phyloP scores from a whole-genome alignment of 2,329 filamentous ascomycete genomes.

The Raffaelea arxii region DNA sequence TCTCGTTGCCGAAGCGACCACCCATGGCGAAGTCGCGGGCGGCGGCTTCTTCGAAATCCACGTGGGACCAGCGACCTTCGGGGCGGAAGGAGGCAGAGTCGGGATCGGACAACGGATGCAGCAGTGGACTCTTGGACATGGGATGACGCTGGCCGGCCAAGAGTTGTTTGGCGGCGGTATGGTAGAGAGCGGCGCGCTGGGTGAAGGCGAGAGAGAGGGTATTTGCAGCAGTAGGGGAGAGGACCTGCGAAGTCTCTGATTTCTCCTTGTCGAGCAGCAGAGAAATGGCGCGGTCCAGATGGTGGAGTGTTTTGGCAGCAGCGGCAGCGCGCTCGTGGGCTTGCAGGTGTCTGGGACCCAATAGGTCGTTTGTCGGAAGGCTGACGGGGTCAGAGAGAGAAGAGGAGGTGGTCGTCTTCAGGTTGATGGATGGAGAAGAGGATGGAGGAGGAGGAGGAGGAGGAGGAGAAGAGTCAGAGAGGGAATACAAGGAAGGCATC shows the following conservation, averaged over 20 bases:
- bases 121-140: not conserved
- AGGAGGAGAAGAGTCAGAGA: conserved; percentile 30
- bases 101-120: not conserved
- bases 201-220: conserved; percentile 63
- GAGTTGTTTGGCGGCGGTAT: conserved; percentile 42
- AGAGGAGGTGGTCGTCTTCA: no score
- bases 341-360: no score
- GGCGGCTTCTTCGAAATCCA: conserved; percentile 53
- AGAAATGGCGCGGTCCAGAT: conserved; percentile 43
- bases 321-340: conserved; percentile 43
- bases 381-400: no score
- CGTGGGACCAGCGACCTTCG: conserved; percentile 39
- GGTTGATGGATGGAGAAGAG: no score
- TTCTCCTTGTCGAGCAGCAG: no score
- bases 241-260: conserved; percentile 17
- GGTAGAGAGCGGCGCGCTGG: conserved; percentile 58
- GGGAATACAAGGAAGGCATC: not conserved
- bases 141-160: not conserved
- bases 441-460: no score
- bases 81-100: not conserved
- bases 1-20: conserved; percentile 54
- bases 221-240: conserved; percentile 56
- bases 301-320: conserved; percentile 37
- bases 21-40: conserved; percentile 54
- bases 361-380: no score